phyloP scores from a whole-genome alignment of 352 stramenopile species.

The Pythium insidiosum region DNA sequence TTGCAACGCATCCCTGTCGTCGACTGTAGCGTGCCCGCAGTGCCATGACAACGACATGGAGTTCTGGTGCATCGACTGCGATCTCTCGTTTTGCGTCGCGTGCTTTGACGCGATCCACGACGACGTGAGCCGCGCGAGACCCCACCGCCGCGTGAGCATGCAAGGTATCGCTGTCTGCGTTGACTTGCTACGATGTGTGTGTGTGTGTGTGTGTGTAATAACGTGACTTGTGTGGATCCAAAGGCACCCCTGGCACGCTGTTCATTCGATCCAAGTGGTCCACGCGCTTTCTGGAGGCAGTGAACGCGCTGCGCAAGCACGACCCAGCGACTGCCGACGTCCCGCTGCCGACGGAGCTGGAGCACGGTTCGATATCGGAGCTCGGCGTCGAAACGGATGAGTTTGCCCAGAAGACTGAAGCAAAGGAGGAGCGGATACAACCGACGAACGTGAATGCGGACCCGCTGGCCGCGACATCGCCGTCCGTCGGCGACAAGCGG shows the following conservation, averaged over 20 bases:
- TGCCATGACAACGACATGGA: conserved; percentile 35
- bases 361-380: neutral
- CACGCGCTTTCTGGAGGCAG: conserved; percentile 24
- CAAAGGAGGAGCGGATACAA: neutral
- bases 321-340: conserved; percentile 3
- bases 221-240: neutral
- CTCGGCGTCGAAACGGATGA: neutral
- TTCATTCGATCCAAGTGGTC: conserved; percentile 38
- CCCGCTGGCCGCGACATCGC: neutral
- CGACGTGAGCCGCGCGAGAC: conserved; percentile 17
- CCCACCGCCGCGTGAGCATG: conserved; percentile 28
- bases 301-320: conserved; percentile 25
- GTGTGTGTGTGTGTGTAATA: neutral
- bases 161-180: conserved; percentile 23
- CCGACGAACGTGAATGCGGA: neutral
- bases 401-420: neutral
- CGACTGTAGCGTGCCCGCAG: conserved; percentile 42
- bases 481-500: conserved; percentile 21
- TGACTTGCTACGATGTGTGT: neutral
- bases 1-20: neutral
- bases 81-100: conserved; percentile 51
- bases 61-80: conserved; percentile 51
- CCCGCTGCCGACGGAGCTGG: too few relatives aligned
- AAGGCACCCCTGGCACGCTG: conserved; percentile 31
- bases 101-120: conserved; percentile 46